These are phyloP conservation scores for Pleurotus tuber-regium DNA, from an alignment of 768 basidiomycete species.

Conservation along the genomic window DNA sequence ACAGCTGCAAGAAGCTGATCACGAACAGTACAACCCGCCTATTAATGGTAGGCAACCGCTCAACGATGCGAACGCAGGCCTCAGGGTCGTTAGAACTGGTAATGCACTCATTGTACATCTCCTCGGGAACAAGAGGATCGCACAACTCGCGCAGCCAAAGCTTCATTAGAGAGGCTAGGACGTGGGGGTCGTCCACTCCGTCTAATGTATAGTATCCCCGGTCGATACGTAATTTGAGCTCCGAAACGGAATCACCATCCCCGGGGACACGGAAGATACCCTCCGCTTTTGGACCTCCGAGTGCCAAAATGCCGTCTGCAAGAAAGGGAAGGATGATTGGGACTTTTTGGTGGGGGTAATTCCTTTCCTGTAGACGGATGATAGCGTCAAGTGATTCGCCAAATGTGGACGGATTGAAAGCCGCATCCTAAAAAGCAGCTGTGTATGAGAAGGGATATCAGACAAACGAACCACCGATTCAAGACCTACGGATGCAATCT, in stretches of 20 bases:
- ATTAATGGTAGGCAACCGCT: slow-evolving; percentile 81
- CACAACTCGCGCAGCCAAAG: slow-evolving; percentile 91
- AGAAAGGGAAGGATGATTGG: slow-evolving; percentile 95
- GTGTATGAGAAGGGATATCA: slow-evolving; percentile 13
- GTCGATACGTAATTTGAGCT: slow-evolving; percentile 87
- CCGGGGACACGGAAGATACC: slow-evolving; percentile 95
- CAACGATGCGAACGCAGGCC: slow-evolving; percentile 71
- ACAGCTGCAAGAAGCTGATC: slow-evolving; percentile 88
- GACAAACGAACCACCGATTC: background rate
- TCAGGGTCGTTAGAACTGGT: slow-evolving; percentile 61
- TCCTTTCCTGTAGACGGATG: slow-evolving; percentile 79
- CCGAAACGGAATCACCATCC: slow-evolving; percentile 84
- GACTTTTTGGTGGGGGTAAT: slow-evolving; percentile 80
- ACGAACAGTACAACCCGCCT: slow-evolving; percentile 84
- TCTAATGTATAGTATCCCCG: slow-evolving; percentile 89
- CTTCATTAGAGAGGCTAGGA: slow-evolving; percentile 87
- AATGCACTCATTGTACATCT: slow-evolving; percentile 90
- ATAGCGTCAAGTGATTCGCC: slow-evolving; percentile 87
- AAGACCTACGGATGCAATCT: slow-evolving; percentile 74
- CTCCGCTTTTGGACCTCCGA: slow-evolving; percentile 81
- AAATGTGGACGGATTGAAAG: slow-evolving; percentile 93
- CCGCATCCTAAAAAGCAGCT: slow-evolving; percentile 61
- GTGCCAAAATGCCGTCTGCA: slow-evolving; percentile 84
- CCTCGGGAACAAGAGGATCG: slow-evolving; percentile 89
- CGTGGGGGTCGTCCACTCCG: slow-evolving; percentile 86